Percentiles rank a stretch among this genome's conserved stretches.
Evolutionary conservation across 495 filamentous ascomycete genomes (phyloP).

Genomic region (Penicillium bovifimosum): DNA sequence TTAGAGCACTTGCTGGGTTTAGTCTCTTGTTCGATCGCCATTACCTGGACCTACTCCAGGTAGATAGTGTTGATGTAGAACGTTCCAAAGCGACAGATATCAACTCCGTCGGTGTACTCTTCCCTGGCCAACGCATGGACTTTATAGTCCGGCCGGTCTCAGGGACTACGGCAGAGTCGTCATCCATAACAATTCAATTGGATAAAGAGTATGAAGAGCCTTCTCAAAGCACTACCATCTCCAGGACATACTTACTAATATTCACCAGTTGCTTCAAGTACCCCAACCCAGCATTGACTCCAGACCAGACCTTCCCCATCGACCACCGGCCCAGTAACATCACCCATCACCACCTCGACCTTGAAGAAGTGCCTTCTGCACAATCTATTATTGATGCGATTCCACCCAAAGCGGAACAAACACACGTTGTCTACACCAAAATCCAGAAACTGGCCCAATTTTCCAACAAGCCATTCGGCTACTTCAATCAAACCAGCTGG

Average conservation of each 20-base stretch:
- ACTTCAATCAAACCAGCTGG: constrained; percentile 48
- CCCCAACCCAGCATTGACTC: constrained; percentile 39
- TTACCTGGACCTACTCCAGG: constrained; percentile 27
- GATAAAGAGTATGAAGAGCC: constrained; percentile 35
- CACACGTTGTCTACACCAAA: constrained; percentile 46
- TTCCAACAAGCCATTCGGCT: constrained; percentile 40
- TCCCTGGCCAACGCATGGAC: constrained; percentile 49
- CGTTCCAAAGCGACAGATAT: constrained; percentile 7
- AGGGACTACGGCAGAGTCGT: constrained; percentile 2
- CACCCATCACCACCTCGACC: constrained; percentile 13
- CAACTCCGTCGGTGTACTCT: constrained; percentile 38
- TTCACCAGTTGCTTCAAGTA: constrained; percentile 40
- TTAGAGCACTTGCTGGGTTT: constrained; percentile 41
- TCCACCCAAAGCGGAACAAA: constrained; percentile 30
- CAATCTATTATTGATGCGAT: constrained; percentile 17
- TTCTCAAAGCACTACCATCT: not conserved
- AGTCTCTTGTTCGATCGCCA: constrained; percentile 29
- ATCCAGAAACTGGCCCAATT: constrained; percentile 36
- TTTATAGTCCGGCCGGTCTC: constrained; percentile 25
- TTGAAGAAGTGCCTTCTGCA: constrained; percentile 23
- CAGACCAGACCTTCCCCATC: constrained; percentile 39
- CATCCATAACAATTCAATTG: constrained; percentile 32
- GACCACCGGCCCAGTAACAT: not conserved
- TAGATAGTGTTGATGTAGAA: constrained; percentile 39
- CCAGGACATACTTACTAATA: not conserved